Conservation (phyloP, 306 rosid species). For the Dryas drummondii region DNA sequence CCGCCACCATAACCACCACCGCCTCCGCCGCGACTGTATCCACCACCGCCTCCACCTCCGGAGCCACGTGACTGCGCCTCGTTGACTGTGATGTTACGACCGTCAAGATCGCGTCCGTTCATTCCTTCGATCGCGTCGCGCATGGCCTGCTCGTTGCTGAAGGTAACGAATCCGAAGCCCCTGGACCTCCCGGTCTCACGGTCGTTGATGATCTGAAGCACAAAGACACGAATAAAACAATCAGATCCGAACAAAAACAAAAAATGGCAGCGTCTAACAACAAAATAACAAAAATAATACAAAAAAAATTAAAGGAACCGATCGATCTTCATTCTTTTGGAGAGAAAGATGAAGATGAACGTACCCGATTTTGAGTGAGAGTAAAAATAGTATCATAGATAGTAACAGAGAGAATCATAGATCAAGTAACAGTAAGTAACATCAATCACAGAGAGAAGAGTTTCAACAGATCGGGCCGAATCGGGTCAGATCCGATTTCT, state of each 20-base stretch:
- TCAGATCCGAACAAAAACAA: constrained; percentile 21
- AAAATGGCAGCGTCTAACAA: not conserved
- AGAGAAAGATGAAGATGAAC: constrained; percentile 74
- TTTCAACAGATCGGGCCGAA: constrained; percentile 50
- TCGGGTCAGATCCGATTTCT: constrained; percentile 72
- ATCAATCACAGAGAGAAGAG: constrained; percentile 39
- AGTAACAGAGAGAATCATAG: constrained; percentile 51
- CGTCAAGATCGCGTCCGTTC: constrained; percentile 87
- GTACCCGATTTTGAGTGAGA: constrained; percentile 74
- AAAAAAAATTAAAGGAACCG: constrained; percentile 35
- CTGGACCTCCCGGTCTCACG: constrained; percentile 96
- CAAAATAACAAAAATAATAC: too few relatives aligned
- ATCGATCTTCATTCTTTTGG: constrained; percentile 82
- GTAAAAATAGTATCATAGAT: constrained; percentile 52
- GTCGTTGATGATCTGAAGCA: constrained; percentile 69
- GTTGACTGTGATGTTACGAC: constrained; percentile 88
- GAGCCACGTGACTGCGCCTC: constrained; percentile 86
- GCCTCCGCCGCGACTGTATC: constrained; percentile 41
- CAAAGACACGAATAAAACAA: not conserved
- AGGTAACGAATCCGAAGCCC: constrained; percentile 92
- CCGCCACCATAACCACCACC: constrained; percentile 33
- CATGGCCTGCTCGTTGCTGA: constrained; percentile 69
- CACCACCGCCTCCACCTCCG: constrained; percentile 48
- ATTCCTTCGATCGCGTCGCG: constrained; percentile 77
- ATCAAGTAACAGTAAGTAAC: constrained; percentile 69